A percentile compares a stretch with the other conserved stretches of the same genome.
These are phyloP conservation scores for Chalciporus sphaerocephalus DNA, from an alignment of 768 basidiomycete species.

Conservation along the genomic window DNA sequence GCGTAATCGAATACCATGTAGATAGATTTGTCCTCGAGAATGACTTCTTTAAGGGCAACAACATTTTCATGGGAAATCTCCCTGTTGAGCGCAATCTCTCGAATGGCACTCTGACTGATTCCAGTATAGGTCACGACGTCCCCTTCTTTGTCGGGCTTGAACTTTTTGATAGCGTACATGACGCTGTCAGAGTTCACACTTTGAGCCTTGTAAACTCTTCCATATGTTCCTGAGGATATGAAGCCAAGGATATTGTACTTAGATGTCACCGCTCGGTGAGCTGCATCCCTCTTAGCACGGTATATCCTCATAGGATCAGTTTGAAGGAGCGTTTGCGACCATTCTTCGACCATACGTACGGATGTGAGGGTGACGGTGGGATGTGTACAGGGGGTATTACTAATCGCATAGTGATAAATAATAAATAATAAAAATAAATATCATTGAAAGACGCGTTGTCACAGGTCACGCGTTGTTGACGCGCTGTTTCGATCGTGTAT, in stretches of 20 bases:
- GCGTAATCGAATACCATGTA: slow-evolving; percentile 99
- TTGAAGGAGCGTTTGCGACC: slow-evolving; percentile 34
- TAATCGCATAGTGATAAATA: background rate
- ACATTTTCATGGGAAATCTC: slow-evolving; percentile 91
- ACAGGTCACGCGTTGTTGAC: slow-evolving; percentile 23
- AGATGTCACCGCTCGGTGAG: slow-evolving; percentile 61
- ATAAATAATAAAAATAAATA: background rate
- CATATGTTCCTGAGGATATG: slow-evolving; percentile 97
- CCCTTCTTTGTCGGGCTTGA: slow-evolving; percentile 99
- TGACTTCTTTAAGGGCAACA: slow-evolving; percentile 88
- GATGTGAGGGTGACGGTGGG: background rate
- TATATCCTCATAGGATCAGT: slow-evolving; percentile 84
- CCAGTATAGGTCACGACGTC: slow-evolving; percentile 95
- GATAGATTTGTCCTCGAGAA: slow-evolving; percentile 96
- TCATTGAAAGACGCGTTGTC: background rate
- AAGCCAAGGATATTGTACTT: slow-evolving; percentile 94
- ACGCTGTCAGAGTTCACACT: slow-evolving; percentile 63
- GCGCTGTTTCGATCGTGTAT: slow-evolving; percentile 13
- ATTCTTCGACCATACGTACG: slow-evolving; percentile 33
- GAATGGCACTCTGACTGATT: slow-evolving; percentile 94
- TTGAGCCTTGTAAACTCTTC: slow-evolving; percentile 96
- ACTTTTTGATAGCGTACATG: slow-evolving; percentile 97
- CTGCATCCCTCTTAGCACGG: slow-evolving; percentile 69
- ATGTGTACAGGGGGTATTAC: background rate
- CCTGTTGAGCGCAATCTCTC: slow-evolving; percentile 94